Base-by-base conservation (phyloP, 176 grass and related monocot species). In the Rhynchospora pubera region DNA sequence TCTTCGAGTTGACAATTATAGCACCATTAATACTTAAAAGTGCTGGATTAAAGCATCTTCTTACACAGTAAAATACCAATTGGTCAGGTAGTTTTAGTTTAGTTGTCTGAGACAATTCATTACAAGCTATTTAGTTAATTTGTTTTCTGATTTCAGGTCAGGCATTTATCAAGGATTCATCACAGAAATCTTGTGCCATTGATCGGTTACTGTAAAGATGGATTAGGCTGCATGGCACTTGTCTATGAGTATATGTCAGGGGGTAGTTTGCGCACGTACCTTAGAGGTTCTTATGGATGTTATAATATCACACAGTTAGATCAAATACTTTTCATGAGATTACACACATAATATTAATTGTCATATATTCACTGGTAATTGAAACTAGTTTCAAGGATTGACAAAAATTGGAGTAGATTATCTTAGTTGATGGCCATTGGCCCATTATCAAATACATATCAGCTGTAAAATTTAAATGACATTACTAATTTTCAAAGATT, bases 111-210 rank as follows among this genome's bases (percentile, higher is more conserved):
- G 26, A 28, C 1, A 28, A 28, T 28, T 28, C 26, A 28, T 28
- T 28, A 28, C 26, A 28, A 1, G 26, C 26, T 28, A 28, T 28
- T 28, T 28, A 28, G 26, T 1, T 28, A 28, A 1, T 28, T 28
- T 28, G 26, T 28, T 28, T 28, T 28, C 26, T 28, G 26, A 28
- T 28, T 28, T 0, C 1, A 28, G 68, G 39, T 73, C 15, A 14
- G 3, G 68, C 68, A 73, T 39, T 48, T 73, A 32, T 73, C 68
- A 48, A 73, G 68, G 14, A 32, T 73, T 85, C 86, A 88, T 73
- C 82, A 88, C 26, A 88, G 75, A 57, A 88, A 88, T 60, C 86
- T 88, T 3, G 80, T 88, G 9, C 39, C 74, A n/a, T 88, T 84
- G 39, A 5, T 80, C 53, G 86, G 86, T 9, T 88, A 84, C 12